Percentiles rank a stretch among this genome's conserved stretches.
These are phyloP conservation scores for Aspergillus fructus DNA, from an alignment of 2,329 filamentous ascomycete genomes.

Conservation along the genomic window DNA sequence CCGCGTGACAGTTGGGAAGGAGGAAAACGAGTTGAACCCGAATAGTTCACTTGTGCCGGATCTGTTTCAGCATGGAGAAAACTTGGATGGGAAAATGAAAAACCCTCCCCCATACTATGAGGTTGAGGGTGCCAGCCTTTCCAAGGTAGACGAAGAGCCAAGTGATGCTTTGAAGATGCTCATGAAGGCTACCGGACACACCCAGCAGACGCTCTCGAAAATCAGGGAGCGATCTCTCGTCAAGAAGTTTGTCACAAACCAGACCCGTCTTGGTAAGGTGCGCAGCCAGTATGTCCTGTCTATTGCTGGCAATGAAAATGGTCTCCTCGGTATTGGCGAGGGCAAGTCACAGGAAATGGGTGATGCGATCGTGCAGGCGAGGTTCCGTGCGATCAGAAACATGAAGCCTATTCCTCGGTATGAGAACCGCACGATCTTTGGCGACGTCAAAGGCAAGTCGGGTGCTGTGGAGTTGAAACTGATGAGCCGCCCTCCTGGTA, in stretches of 20 bases:
- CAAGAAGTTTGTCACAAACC: conserved; percentile 74
- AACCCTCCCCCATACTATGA: conserved; percentile 26
- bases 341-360: conserved; percentile 77
- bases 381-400: conserved; percentile 80
- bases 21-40: conserved; percentile 50
- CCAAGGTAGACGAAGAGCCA: conserved; percentile 31
- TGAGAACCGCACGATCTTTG: conserved; percentile 88
- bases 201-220: conserved; percentile 44
- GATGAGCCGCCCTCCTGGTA: conserved; percentile 83
- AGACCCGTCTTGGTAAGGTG: conserved; percentile 95
- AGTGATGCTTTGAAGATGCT: conserved; percentile 49
- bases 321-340: conserved; percentile 82
- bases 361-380: conserved; percentile 70
- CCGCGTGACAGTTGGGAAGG: conserved; percentile 52
- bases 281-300: conserved; percentile 71
- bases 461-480: conserved; percentile 84
- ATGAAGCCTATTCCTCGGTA: conserved; percentile 91
- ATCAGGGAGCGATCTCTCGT: conserved; percentile 74
- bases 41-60: conserved; percentile 52
- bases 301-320: conserved; percentile 83
- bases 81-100: conserved; percentile 28
- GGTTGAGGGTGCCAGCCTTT: conserved; percentile 24
- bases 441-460: conserved; percentile 78
- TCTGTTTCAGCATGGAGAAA: conserved; percentile 47
- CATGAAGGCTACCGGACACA: conserved; percentile 58